A percentile compares a stretch with the other conserved stretches of the same genome.
phyloP scores from a whole-genome alignment of 345 rosid species.

The Cardamine resedifolia region DNA sequence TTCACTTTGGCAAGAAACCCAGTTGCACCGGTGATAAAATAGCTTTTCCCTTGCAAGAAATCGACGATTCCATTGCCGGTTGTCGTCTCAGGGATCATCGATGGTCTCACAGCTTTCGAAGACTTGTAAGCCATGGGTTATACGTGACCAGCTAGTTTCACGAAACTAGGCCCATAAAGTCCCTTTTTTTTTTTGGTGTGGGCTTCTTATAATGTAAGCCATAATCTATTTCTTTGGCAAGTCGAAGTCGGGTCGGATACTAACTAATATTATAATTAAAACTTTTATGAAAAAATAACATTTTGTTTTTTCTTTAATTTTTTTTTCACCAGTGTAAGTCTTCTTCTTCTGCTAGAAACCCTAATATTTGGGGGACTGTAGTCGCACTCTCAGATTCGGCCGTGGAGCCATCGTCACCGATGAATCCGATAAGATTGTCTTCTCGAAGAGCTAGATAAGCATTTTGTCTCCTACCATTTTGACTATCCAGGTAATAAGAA shows the following conservation, averaged over 20 bases:
- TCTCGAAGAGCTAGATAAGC: conserved; percentile 20
- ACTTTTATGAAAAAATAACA: neutral
- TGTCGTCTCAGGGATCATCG: neutral
- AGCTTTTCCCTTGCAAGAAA: conserved; percentile 37
- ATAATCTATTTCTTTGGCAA: neutral
- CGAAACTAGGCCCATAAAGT: neutral
- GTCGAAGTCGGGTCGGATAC: neutral
- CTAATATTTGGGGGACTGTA: conserved; percentile 17
- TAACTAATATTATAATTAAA: neutral
- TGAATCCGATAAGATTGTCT: conserved; percentile 18
- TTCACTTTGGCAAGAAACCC: conserved; percentile 48
- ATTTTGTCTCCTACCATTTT: neutral
- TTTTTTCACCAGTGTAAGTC: neutral
- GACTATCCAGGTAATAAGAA: conserved; percentile 12
- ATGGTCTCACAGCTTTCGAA: neutral
- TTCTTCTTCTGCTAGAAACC: conserved; percentile 26
- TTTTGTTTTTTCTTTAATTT: neutral
- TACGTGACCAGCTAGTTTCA: neutral
- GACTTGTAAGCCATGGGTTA: neutral
- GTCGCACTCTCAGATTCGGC: conserved; percentile 13
- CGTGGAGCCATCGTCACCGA: conserved; percentile 1
- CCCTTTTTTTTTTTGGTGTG: neutral
- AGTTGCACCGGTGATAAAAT: conserved; percentile 43
- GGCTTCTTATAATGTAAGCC: neutral
- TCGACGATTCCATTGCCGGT: neutral